Evolutionary conservation across 148 eudicot species (phyloP).

Genomic region (Rhododendron molle): DNA sequence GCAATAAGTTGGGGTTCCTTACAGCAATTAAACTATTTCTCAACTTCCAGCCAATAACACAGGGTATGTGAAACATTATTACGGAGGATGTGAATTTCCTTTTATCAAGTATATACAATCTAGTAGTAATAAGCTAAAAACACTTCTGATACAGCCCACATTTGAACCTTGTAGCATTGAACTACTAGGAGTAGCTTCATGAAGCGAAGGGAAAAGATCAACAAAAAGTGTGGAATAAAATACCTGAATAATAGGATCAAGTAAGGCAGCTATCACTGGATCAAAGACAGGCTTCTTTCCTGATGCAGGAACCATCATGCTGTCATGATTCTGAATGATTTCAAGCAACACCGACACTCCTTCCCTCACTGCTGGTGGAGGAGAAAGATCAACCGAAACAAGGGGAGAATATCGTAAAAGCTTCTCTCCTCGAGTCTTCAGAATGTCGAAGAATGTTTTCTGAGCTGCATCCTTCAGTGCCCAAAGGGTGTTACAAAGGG

Average conservation of each 20-base stretch:
- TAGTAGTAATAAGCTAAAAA: neutral
- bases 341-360: conserved; percentile 86
- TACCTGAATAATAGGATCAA: conserved; percentile 96
- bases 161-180: neutral
- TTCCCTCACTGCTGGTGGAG: conserved; percentile 88
- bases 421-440: conserved; percentile 92
- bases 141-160: neutral
- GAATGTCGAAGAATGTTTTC: conserved; percentile 85
- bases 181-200: neutral
- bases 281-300: conserved; percentile 70
- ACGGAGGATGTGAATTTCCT: neutral
- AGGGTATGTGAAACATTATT: neutral
- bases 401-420: conserved; percentile 88
- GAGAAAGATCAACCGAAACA: conserved; percentile 91
- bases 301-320: conserved; percentile 93
- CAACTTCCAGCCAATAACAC: neutral
- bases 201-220: neutral
- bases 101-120: neutral
- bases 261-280: conserved; percentile 84
- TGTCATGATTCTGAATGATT: conserved; percentile 74
- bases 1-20: neutral
- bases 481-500: conserved; percentile 89
- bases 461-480: conserved; percentile 91
- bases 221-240: conserved; percentile 1
- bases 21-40: neutral